Base-by-base conservation (phyloP, 1,284 basidiomycete species). In the Pascua guehoae region DNA sequence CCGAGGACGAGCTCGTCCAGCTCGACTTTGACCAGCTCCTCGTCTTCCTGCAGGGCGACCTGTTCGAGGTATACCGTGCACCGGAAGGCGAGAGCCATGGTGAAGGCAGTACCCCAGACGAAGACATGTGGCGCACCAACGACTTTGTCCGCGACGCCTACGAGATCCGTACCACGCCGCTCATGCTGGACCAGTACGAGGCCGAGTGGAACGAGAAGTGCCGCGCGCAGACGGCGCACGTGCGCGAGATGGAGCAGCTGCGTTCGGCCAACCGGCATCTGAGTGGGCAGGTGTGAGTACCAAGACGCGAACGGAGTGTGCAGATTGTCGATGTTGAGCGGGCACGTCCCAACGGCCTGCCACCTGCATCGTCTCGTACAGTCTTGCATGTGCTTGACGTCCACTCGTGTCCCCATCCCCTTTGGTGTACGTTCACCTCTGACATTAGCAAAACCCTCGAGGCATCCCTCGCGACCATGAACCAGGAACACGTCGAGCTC, bases 21-120 rank as follows among this genome's bases (percentile, higher is more conserved):
- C 80, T 95, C 63, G 92, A 91, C 67, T 95, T 97, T 68, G 93
- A 97, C 71, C 85, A 91, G 61, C 87, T 95, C 24, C 78, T 96
- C 43, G 79, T 84, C 0, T 95, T 88, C 75, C 74, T 96, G 54
- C 93, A 92, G 67, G 84, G 78, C 16, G 84, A 82, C 37, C 74
- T 97, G n/a, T 88, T 95, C 64, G 91, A 96, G 61, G 80, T 80
- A 41, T 96, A 95, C 73, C 63, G 70, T 8, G 55, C 57, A 5
- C 83, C 84, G 73, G 49, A 53, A 8, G 61, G 53, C 18, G 70
- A 71, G 46, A 53, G 41, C 15, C 57, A 53, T 15, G 57, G 61
- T 41, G 44, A 49, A 38, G 38, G 38, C 4, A 40, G 38, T 2
- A 16, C 24, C 4, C 24, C 47, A 8, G 60, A 54, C n/a, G 69